These are phyloP conservation scores for Cajanus cajan DNA, from an alignment of 306 rosid genomes.

Conservation along the genomic window DNA sequence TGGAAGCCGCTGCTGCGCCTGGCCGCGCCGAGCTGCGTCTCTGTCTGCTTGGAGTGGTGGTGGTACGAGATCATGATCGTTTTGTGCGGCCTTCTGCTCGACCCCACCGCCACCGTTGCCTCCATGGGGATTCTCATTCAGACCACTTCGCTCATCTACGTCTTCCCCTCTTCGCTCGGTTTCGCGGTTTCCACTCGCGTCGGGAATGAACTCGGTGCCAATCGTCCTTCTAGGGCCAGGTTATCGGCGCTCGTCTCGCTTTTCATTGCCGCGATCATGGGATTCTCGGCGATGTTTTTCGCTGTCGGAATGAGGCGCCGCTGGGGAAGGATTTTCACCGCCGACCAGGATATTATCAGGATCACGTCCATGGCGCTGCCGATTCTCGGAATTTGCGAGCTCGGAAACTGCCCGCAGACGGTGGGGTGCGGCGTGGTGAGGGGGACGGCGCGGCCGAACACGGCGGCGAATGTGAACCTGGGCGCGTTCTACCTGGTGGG, in stretches of 20 bases:
- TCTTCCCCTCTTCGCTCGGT: conserved; percentile 83
- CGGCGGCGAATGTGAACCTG: conserved; percentile 80
- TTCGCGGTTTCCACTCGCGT: conserved; percentile 85
- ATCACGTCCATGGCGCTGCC: conserved; percentile 76
- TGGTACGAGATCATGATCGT: conserved; percentile 99
- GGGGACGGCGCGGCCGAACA: conserved; percentile 80
- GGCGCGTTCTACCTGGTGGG: conserved; percentile 88
- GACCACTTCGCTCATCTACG: conserved; percentile 80
- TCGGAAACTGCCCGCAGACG: conserved; percentile 95
- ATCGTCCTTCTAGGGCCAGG: conserved; percentile 49
- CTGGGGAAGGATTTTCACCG: conserved; percentile 83
- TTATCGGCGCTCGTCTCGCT: conserved; percentile 59
- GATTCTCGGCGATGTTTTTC: conserved; percentile 58
- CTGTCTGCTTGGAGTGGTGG: conserved; percentile 98
- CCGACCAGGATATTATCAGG: conserved; percentile 54
- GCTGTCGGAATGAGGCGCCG: conserved; percentile 50
- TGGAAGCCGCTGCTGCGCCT: conserved; percentile 65
- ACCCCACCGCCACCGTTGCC: conserved; percentile 82
- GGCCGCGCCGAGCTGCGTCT: conserved; percentile 85
- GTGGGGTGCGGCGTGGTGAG: conserved; percentile 87
- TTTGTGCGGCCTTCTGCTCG: conserved; percentile 66
- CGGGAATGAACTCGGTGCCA: conserved; percentile 83
- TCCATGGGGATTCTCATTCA: conserved; percentile 92
- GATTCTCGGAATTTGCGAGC: conserved; percentile 84
- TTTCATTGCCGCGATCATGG: conserved; percentile 48